Conservation (phyloP, 2,329 filamentous ascomycete genomes). For the Colletotrichum caudatum region DNA sequence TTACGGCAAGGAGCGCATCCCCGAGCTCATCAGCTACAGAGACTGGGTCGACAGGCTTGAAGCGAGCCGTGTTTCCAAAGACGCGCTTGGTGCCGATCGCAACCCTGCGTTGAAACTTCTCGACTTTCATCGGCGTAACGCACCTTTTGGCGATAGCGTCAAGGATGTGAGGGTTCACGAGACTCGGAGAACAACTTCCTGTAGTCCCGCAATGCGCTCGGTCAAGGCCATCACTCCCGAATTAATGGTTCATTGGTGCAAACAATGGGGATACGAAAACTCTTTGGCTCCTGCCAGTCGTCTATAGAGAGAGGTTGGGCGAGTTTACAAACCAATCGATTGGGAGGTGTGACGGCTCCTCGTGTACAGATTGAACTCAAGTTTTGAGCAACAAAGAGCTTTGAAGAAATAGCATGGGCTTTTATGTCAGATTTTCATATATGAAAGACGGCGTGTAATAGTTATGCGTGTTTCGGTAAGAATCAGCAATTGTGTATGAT, state of each 20-base stretch:
- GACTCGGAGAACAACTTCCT: constrained; percentile 53
- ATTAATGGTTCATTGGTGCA: constrained; percentile 63
- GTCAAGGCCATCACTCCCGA: constrained; percentile 56
- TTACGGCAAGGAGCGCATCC: constrained; percentile 53
- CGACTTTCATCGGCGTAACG: constrained; percentile 58
- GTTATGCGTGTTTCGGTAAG: background rate
- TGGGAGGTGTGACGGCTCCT: too few species aligned
- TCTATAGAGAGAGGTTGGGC: constrained; percentile 2
- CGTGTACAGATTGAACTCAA: background rate
- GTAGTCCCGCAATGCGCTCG: constrained; percentile 57
- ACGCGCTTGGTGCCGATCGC: constrained; percentile 50
- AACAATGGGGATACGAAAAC: constrained; percentile 55
- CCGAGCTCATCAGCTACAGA: constrained; percentile 54
- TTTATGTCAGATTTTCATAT: background rate
- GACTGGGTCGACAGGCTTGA: constrained; percentile 62
- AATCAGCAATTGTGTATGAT: background rate
- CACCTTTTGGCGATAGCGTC: background rate
- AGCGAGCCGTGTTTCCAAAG: constrained; percentile 50
- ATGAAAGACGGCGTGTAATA: background rate
- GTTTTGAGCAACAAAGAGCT: background rate
- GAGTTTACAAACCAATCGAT: background rate
- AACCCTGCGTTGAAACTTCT: constrained; percentile 66
- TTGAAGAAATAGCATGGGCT: background rate
- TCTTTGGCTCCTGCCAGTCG: constrained; percentile 14
- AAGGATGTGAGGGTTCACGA: constrained; percentile 52